These are phyloP conservation scores for Stephania japonica DNA, from an alignment of 164 flowering plant genomes.

Conservation along the genomic window DNA sequence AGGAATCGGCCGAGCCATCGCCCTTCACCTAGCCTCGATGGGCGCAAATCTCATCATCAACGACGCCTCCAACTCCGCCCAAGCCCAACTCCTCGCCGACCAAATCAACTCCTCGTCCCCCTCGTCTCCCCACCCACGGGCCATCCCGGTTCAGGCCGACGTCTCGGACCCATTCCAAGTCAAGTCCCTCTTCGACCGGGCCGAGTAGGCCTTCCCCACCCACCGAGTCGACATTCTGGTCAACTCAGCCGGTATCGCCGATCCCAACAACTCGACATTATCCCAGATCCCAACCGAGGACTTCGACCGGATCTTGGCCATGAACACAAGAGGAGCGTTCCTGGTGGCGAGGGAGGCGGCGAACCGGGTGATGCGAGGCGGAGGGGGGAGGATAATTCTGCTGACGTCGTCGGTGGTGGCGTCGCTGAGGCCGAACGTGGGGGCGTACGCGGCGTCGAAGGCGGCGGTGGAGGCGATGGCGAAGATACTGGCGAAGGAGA, in stretches of 20 bases:
- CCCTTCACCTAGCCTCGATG: conserved; percentile 45
- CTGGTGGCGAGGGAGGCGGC: conserved; percentile 34
- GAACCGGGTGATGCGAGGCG: conserved; percentile 31
- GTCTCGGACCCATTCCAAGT: conserved; percentile 45
- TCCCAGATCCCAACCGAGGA: conserved; percentile 32
- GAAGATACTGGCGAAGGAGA: conserved; percentile 48
- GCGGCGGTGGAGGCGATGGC: conserved; percentile 51
- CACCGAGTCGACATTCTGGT: conserved; percentile 29
- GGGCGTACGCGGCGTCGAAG: conserved; percentile 43
- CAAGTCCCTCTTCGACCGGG: conserved; percentile 35
- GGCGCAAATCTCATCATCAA: conserved; percentile 42
- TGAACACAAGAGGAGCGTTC: conserved; percentile 41
- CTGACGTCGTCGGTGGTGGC: conserved; percentile 31
- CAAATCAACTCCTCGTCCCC: conserved; percentile 21
- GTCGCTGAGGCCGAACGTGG: conserved; percentile 26
- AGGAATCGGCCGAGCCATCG: conserved; percentile 47
- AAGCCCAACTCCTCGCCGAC: conserved; percentile 29
- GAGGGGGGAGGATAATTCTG: conserved; percentile 39
- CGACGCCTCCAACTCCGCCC: conserved; percentile 35
- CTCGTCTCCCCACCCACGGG: conserved; percentile 8
- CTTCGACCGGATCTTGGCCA: conserved; percentile 25
- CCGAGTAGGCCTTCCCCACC: conserved; percentile 29
- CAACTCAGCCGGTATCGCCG: conserved; percentile 35
- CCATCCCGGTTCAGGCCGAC: conserved; percentile 31
- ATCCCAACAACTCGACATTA: conserved; percentile 32